Evolutionary conservation across 768 basidiomycete species (phyloP), one percentile per base, ranked within the genome.

Genomic region (Candolleomyces efflorescens): DNA sequence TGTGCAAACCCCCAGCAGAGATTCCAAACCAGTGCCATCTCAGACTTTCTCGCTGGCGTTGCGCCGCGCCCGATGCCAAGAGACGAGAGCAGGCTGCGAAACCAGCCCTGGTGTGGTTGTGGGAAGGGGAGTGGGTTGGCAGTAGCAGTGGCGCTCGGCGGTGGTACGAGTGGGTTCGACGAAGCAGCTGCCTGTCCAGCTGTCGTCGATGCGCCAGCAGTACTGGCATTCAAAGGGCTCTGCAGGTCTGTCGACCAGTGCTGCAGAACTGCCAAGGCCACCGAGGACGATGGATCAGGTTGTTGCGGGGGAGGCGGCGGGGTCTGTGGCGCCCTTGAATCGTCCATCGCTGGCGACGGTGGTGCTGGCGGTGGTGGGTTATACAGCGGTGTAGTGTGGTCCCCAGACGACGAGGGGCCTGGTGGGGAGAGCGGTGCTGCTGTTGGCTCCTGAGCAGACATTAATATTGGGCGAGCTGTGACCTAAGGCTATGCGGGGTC

Each of bases 1-100:
- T 89, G 87, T 12, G 71, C 59, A 38, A 79, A 65, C 51, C 81
- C 81, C 63, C 83, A 84, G 3, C 64, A 56, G 9, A 85, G 58
- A 49, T 77, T 79, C 71, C 80, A 81, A 36, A 83, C 67, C 11
- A 87, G 62, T 6, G 79, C 78, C 24, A 85, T 73, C 17, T 85
- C 65, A 44, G 81, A 75, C 65, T 80, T 83, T 45, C 86, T 77
- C 5, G 75, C 47, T 37, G 20, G 47, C 3, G 59, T 51, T 23
- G 59, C 59, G 6, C 38, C 18, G 3, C 39, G 24, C 12, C 59
- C 59, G 10, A 55, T 36, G 11, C 53, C 54, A 1, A 60, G 12
- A 6, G 49, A 49, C 18, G 54, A 51, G 20, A 60, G 26, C 27
- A 53, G 10, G n/a, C 13, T 37, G 36, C 36, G 36, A 32, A 53